Base-by-base conservation (phyloP, 2,329 filamentous ascomycete genomes). In the Alternaria gaisen region DNA sequence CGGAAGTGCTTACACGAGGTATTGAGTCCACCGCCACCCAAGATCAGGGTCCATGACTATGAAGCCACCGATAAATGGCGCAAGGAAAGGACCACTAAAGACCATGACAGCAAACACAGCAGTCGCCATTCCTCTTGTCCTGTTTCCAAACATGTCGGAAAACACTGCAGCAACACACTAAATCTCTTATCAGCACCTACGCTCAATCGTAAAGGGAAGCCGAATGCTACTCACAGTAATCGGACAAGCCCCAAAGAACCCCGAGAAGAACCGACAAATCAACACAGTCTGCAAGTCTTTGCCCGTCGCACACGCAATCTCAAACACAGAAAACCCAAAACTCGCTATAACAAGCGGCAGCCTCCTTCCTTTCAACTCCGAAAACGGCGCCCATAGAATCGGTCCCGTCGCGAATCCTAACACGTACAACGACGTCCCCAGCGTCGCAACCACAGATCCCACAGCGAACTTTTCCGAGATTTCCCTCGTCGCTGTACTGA, bases 11-110 rank as follows among this genome's bases (percentile, higher is more conserved):
- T 24, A 82, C 3, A 83, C 80, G 44, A 88, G 79, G 66, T 85
- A 88, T 30, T 83, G 77, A 1, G 84, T 86, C 84, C 84, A 87
- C 42, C 84, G 81, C 84, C 84, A 87, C 30, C 84, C 84, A 1
- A 86, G 78, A 20, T 80, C 63, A 40, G 80, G 82, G n/a, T 40
- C n/a, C 59, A 83, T 80, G 64, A 83, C 80, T 60, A 84, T 85
- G 72, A 86, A 86, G 11, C 85, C 85, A 43, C 84, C 84, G 47
- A 86, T 82, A 56, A 86, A 86, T 3, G 85, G 84, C 3, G 84
- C 84, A 9, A 85, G 67, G 32, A 85, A 76, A 0, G 85, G 84
- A 1, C 84, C 84, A 4, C 82, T 75, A 62, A 87, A 86, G 0
- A 83, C 84, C 4, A 81, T 83, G 69, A 83, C 81, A 32, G 80